phyloP scores from a whole-genome alignment of 192 early-diverging fungal genomes.

The Backusella tarrabulga region DNA sequence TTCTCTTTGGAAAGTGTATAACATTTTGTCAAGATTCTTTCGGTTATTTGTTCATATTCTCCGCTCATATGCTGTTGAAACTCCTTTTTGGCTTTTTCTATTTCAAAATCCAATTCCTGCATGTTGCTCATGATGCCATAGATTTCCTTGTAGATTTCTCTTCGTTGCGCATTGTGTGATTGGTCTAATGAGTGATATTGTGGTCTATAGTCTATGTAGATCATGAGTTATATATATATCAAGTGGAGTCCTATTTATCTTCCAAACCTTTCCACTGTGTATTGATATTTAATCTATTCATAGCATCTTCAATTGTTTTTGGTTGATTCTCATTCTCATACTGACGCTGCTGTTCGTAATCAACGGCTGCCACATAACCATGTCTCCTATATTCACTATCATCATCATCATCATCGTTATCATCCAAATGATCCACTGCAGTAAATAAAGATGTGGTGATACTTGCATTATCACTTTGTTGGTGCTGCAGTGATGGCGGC shows the following conservation, averaged over 20 bases:
- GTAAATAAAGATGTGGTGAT: constrained; percentile 7
- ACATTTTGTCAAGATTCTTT: not conserved
- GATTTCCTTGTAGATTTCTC: constrained; percentile 25
- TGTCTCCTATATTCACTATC: not conserved
- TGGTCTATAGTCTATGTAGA: constrained; percentile 18
- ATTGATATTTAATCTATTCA: not conserved
- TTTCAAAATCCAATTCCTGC: constrained; percentile 9
- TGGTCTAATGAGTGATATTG: constrained; percentile 25
- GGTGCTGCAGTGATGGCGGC: not conserved
- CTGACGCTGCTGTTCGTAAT: not conserved
- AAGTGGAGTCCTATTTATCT: not conserved
- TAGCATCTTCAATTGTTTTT: not conserved
- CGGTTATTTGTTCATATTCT: constrained; percentile 16
- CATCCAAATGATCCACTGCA: constrained; percentile 13
- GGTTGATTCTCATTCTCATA: not conserved
- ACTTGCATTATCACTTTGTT: not conserved
- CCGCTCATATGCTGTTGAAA: constrained; percentile 1
- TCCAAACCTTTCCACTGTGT: constrained; percentile 7
- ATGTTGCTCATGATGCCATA: constrained; percentile 15
- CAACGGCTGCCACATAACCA: not conserved
- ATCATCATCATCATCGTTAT: not conserved
- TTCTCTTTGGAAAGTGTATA: constrained; percentile 10
- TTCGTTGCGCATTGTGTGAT: constrained; percentile 9
- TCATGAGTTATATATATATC: not conserved
- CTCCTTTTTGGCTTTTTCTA: constrained; percentile 12